Conservation (phyloP, 2,329 filamentous ascomycete species). For the Pseudocercospora macadamiae region DNA sequence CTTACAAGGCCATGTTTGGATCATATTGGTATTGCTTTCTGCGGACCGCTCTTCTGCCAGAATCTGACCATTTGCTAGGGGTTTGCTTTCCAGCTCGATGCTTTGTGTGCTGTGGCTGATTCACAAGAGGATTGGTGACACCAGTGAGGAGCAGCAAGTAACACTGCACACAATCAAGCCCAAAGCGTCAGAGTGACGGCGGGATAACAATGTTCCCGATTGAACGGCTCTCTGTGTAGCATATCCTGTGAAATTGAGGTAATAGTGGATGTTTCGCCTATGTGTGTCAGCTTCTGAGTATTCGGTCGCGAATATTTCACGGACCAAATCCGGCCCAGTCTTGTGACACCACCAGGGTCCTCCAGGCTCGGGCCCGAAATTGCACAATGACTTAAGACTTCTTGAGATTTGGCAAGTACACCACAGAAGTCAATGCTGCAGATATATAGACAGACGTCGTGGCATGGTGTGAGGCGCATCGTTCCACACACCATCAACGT, state of each 20-base stretch:
- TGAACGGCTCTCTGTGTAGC: too few relatives aligned
- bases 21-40: not conserved
- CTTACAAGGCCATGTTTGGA: not conserved
- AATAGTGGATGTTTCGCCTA: too few relatives aligned
- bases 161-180: not conserved
- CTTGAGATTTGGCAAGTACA: not conserved
- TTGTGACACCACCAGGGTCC: too few relatives aligned
- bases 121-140: not conserved
- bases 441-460: too few relatives aligned
- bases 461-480: not conserved
- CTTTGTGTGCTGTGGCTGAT: not conserved
- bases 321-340: too few relatives aligned
- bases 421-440: not conserved
- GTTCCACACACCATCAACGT: not conserved
- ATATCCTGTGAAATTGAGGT: too few relatives aligned
- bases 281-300: too few relatives aligned
- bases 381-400: not conserved
- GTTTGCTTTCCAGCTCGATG: conserved; percentile 1
- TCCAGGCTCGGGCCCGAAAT: not conserved
- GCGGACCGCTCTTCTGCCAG: too few relatives aligned
- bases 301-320: too few relatives aligned
- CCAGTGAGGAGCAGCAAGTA: not conserved
- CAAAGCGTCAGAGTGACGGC: not conserved
- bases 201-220: too few relatives aligned
- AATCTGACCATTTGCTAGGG: not conserved